Evolutionary conservation across 2,329 filamentous ascomycete genomes (phyloP), one percentile per base, ranked within the genome.

Genomic region (Chrysoporthe cubensis): DNA sequence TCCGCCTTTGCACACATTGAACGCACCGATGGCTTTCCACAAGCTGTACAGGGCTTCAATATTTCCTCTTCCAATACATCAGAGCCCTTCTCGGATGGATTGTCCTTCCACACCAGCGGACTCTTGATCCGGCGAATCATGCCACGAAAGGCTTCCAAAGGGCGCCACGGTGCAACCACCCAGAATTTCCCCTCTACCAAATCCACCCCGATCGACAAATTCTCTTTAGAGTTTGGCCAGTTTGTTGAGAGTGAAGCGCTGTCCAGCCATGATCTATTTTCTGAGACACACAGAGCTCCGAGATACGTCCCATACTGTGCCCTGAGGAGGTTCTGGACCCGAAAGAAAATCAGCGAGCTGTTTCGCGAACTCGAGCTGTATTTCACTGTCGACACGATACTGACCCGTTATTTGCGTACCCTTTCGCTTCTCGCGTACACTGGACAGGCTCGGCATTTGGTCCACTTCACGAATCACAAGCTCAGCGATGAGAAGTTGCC

Each of bases 331-430:
- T 48, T 13, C 46, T 48, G 46, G 46, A 48, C 46, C 46, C 14
- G 14, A 8, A 48, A 48, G n/a, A 48, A 48, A n/a, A 48, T 48
- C 46, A n/a, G 46, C 46, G 6, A 48, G n/a, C 8, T 48, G 14
- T 48, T 48, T 48, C 46, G 46, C 46, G 46, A 48, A 48, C 46
- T 16, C 46, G 46, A 48, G 46, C n/a, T 48, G 46, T 48, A 48
- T n/a, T 48, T 48, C 46, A 48, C 46, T 13, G 16, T 48, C 9
- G 46, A 48, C 14, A 48, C 46, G n/a, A 16, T 48, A 16, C 46
- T 16, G 5, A 48, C 13, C 16, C 13, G 46, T 14, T 48, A 48
- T n/a, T 14, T 48, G n/a, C 46, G 46, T 13, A 48, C 46, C 46
- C 16, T 48, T 14, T 48, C 46, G 14, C 46, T 48, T 48, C 46